Evolutionary conservation across 2,329 filamentous ascomycete species (phyloP).

Genomic region (Eutypa lata): DNA sequence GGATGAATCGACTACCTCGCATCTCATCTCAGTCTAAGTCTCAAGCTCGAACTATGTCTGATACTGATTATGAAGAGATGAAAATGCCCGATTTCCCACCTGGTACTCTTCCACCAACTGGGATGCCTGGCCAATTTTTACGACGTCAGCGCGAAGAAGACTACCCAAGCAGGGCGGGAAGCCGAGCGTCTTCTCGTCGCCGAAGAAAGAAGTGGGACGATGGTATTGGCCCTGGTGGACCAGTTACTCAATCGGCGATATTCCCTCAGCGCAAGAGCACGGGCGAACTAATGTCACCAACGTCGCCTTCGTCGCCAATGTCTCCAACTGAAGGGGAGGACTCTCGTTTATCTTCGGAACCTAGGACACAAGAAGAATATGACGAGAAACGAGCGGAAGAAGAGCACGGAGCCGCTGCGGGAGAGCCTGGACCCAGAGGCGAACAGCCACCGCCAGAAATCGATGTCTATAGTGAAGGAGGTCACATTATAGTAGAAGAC

Average conservation of each 20-base stretch:
- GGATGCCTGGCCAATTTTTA: conserved; percentile 72
- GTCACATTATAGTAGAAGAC: conserved; percentile 78
- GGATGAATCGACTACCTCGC: conserved; percentile 90
- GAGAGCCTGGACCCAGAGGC: conserved; percentile 7
- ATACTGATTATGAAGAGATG: conserved; percentile 66
- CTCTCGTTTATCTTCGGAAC: conserved; percentile 1
- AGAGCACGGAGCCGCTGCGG: conserved; percentile 13
- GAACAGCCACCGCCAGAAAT: conserved; percentile 32
- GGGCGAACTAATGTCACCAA: conserved; percentile 26
- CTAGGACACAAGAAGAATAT: conserved; percentile 12
- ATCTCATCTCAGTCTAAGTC: conserved; percentile 69
- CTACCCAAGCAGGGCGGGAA: conserved; percentile 47
- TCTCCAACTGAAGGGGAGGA: conserved; percentile 22
- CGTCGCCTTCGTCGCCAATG: conserved; percentile 13
- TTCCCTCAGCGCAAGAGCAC: conserved; percentile 55
- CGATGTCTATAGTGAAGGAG: conserved; percentile 78
- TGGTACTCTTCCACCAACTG: conserved; percentile 69
- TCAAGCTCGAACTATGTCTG: conserved; percentile 80
- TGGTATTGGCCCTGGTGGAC: conserved; percentile 77
- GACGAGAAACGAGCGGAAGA: conserved; percentile 22
- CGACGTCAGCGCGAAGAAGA: conserved; percentile 80
- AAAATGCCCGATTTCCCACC: conserved; percentile 60
- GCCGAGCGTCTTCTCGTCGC: conserved; percentile 61
- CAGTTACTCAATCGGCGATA: conserved; percentile 87
- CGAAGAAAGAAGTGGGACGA: conserved; percentile 68